These are phyloP conservation scores for Gyrodon lividus DNA, from an alignment of 768 basidiomycete genomes.

Conservation along the genomic window DNA sequence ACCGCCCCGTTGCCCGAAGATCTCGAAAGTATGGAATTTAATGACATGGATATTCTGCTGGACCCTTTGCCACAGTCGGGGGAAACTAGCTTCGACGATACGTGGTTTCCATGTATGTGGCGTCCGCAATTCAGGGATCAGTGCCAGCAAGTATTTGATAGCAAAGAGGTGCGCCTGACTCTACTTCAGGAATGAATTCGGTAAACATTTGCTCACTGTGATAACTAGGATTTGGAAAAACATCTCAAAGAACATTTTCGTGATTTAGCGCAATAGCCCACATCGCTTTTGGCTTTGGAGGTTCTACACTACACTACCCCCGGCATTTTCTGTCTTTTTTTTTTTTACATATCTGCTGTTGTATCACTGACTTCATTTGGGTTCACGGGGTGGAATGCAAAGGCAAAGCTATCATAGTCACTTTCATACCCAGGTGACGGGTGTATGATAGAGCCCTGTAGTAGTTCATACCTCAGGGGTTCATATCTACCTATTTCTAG, in stretches of 20 bases:
- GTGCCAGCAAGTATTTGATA: conserved; percentile 28
- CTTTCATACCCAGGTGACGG: too few relatives aligned
- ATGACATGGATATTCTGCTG: conserved; percentile 13
- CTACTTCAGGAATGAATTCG: neutral
- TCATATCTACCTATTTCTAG: too few relatives aligned
- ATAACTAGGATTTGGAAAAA: conserved; percentile 23
- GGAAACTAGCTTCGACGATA: conserved; percentile 16
- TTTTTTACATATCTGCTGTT: too few relatives aligned
- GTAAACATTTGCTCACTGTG: neutral
- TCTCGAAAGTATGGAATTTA: conserved; percentile 19
- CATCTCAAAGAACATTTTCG: conserved; percentile 22
- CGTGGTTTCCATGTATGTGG: conserved; percentile 30
- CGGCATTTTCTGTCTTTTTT: too few relatives aligned
- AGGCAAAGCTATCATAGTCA: too few relatives aligned
- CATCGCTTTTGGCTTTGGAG: too few relatives aligned
- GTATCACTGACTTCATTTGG: too few relatives aligned
- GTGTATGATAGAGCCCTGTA: too few relatives aligned
- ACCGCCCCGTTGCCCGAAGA: neutral
- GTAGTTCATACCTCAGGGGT: too few relatives aligned
- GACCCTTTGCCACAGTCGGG: neutral
- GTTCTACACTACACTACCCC: too few relatives aligned
- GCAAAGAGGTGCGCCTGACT: conserved; percentile 25
- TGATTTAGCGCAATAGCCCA: conserved; percentile 5
- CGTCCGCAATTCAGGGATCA: conserved; percentile 26
- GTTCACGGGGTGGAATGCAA: too few relatives aligned